A percentile compares a stretch with the other conserved stretches of the same genome.
These are phyloP conservation scores for Punctularia strigosozonata DNA, from an alignment of 768 basidiomycete genomes.

Conservation along the genomic window DNA sequence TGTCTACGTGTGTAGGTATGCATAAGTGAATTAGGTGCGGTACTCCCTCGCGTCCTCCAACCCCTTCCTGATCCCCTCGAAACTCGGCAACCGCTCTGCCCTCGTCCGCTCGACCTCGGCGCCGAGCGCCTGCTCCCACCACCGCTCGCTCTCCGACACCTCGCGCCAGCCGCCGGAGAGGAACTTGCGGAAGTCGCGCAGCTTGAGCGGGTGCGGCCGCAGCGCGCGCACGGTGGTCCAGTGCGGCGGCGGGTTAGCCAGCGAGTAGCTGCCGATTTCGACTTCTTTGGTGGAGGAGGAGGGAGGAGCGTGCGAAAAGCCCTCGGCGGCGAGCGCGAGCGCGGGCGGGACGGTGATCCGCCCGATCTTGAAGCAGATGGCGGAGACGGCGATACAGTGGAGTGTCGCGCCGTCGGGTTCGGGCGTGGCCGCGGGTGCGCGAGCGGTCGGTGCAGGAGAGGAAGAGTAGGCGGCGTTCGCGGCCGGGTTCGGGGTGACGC, in stretches of 20 bases:
- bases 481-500: background rate
- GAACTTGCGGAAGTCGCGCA: conserved; percentile 31
- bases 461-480: no score
- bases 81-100: conserved; percentile 10
- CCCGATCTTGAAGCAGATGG: conserved; percentile 56
- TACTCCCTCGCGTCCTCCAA: conserved; percentile 18
- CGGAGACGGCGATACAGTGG: conserved; percentile 54
- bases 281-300: conserved; percentile 11
- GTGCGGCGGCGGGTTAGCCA: background rate
- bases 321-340: conserved; percentile 47
- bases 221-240: background rate
- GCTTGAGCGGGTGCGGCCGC: conserved; percentile 7
- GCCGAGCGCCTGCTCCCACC: conserved; percentile 57
- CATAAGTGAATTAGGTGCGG: no score
- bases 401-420: conserved; percentile 46
- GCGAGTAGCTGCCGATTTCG: background rate
- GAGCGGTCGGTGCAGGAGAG: no score
- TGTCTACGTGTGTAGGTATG: no score
- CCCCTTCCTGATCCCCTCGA: conserved; percentile 18
- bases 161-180: conserved; percentile 51
- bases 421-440: conserved; percentile 10
- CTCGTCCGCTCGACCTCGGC: conserved; percentile 20
- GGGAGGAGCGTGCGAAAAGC: conserved; percentile 26
- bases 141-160: conserved; percentile 43
- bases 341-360: conserved; percentile 66